Evolutionary conservation across 768 basidiomycete genomes (phyloP).

Genomic region (Trametes coccinea): DNA sequence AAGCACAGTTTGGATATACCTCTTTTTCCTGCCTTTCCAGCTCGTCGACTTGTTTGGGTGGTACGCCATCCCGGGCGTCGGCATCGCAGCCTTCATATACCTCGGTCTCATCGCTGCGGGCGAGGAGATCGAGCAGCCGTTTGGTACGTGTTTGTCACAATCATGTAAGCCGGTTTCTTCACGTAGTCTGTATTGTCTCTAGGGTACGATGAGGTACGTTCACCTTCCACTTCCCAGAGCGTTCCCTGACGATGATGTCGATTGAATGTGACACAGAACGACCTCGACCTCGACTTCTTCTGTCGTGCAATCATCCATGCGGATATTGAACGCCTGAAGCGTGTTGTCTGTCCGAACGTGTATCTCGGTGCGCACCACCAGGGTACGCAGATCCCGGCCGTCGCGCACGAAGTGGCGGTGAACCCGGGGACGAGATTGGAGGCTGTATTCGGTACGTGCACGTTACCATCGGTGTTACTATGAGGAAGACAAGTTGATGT

Average conservation of each 20-base stretch:
- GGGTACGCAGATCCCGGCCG: background rate
- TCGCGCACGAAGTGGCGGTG: background rate
- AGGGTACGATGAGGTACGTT: conserved; percentile 62
- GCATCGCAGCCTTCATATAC: conserved; percentile 69
- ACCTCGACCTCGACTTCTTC: conserved; percentile 67
- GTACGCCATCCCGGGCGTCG: conserved; percentile 66
- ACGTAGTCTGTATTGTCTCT: background rate
- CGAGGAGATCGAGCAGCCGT: conserved; percentile 70
- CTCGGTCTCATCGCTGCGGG: conserved; percentile 76
- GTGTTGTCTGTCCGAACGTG: conserved; percentile 50
- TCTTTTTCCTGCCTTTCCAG: conserved; percentile 80
- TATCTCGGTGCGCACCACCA: conserved; percentile 19
- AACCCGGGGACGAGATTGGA: conserved; percentile 7
- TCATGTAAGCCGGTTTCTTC: too few relatives aligned
- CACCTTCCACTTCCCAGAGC: background rate
- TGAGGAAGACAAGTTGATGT: too few relatives aligned
- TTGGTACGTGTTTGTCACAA: conserved; percentile 43
- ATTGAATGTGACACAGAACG: conserved; percentile 44
- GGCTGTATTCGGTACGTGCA: conserved; percentile 20
- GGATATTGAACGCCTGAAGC: conserved; percentile 57
- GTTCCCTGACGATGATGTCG: background rate
- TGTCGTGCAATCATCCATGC: conserved; percentile 54
- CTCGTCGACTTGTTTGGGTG: conserved; percentile 61
- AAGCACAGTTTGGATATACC: conserved; percentile 70
- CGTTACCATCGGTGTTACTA: too few relatives aligned